Base-by-base conservation (phyloP, 2,329 filamentous ascomycete genomes). In the Magnaporthales sp. region DNA sequence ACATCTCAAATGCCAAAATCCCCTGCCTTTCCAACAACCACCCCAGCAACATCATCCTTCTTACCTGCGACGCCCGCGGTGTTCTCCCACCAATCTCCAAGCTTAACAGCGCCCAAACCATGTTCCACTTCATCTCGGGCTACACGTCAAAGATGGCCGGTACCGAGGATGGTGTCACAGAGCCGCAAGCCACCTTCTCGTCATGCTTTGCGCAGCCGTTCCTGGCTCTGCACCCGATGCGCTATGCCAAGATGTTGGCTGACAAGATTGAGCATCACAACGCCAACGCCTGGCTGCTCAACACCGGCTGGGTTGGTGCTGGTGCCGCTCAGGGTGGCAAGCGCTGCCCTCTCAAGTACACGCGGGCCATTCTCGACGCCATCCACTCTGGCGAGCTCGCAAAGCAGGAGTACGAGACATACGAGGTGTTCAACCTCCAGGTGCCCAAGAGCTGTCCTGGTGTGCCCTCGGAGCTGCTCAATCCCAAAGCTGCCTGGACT, bases 141-240 rank as follows among this genome's bases (percentile, higher is more conserved):
- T 99, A 99, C 86, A 99, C 95, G 70, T 98, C 94, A 77, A 99
- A 99, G 89, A 99, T 99, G 95, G 95, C 95, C 71, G 95, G 95
- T 75, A 99, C 95, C 38, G 95, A 99, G 83, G 92, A 97, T 71
- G 95, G 95, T 75, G 89, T 99, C 71, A 96, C 91, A 10, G 95
- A 99, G 83, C 95, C 95, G 71, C 92, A 98, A 82, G 95, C 95
- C 27, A 99, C 95, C 75, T 99, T 99, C 89, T 98, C 93, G 29
- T 96, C 93, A 66, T 99, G 95, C 88, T 99, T 99, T 81, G 95
- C 95, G 67, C 95, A 99, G 83, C 95, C 95, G 69, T 99, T 99
- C 92, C 84, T 99, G 74, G 95, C 95, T 58, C 89, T 99, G 68
- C 95, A 99, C 86, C 95, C 95, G 74, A 99, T 99, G 95, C 91